These are phyloP conservation scores for Leccinum pellstonianum DNA, from an alignment of 768 basidiomycete species.

Conservation along the genomic window DNA sequence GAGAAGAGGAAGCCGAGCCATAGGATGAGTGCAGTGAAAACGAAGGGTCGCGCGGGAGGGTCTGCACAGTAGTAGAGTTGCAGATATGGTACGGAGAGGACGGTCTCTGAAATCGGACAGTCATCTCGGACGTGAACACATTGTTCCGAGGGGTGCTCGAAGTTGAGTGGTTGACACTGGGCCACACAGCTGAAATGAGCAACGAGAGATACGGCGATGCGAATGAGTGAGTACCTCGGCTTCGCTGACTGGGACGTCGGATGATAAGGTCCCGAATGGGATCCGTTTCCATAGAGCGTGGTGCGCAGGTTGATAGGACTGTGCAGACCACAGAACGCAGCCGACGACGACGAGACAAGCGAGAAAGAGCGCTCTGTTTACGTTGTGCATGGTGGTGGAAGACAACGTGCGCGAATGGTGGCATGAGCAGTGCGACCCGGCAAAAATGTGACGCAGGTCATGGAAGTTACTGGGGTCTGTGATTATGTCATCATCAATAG, in stretches of 20 bases:
- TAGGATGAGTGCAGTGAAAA: constrained; percentile 61
- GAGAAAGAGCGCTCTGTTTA: constrained; percentile 51
- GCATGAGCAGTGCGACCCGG: not conserved
- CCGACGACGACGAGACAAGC: constrained; percentile 51
- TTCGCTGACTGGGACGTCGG: not conserved
- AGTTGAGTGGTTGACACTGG: constrained; percentile 66
- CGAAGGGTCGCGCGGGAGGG: constrained; percentile 49
- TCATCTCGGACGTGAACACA: constrained; percentile 58
- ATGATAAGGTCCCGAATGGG: not conserved
- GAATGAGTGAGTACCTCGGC: constrained; percentile 7
- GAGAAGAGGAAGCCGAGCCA: constrained; percentile 95
- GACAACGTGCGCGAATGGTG: constrained; percentile 1
- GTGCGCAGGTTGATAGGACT: constrained; percentile 11
- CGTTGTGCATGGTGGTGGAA: constrained; percentile 42
- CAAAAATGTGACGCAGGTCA: not conserved
- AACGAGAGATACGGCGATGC: not conserved
- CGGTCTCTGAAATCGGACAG: constrained; percentile 61
- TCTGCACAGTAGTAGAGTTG: constrained; percentile 69
- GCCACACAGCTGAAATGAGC: not conserved
- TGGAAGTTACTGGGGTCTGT: not conserved
- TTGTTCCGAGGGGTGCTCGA: constrained; percentile 49
- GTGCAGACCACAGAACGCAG: constrained; percentile 63
- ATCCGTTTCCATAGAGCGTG: constrained; percentile 14
- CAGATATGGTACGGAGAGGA: constrained; percentile 71
- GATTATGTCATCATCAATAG: constrained; percentile 21